Percentiles rank a stretch among this genome's conserved stretches.
phyloP scores from a whole-genome alignment of 2,329 filamentous ascomycete genomes.

The Thyridium curvatum region DNA sequence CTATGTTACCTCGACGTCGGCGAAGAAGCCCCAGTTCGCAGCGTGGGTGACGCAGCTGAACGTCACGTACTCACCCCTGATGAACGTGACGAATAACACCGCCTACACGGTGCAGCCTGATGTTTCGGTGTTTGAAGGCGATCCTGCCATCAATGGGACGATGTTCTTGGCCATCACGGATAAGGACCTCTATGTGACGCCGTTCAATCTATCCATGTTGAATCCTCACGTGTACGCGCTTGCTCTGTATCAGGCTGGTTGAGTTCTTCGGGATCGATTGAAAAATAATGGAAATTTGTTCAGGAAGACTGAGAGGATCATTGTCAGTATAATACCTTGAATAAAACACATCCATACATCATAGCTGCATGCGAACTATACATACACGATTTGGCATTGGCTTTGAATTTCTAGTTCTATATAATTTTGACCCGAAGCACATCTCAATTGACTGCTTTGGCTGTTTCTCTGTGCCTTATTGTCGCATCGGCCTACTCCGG shows the following conservation, averaged over 20 bases:
- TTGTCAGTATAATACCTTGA: too few species aligned
- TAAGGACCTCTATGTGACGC: conserved; percentile 58
- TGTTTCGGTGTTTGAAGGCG: conserved; percentile 57
- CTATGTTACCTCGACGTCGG: conserved; percentile 62
- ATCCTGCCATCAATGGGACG: conserved; percentile 68
- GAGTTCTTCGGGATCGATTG: conserved; percentile 19
- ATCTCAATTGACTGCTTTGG: too few species aligned
- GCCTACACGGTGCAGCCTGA: conserved; percentile 71
- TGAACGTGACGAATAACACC: conserved; percentile 39
- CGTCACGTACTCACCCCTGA: conserved; percentile 61
- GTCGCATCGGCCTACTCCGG: conserved; percentile 7
- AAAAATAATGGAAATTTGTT: too few species aligned
- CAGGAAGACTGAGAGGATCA: too few species aligned
- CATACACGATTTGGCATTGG: too few species aligned
- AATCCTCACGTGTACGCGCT: conserved; percentile 74
- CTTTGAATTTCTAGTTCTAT: too few species aligned
- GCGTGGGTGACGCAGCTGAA: conserved; percentile 75
- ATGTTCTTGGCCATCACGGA: conserved; percentile 77
- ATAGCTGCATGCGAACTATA: too few species aligned
- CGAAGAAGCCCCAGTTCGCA: conserved; percentile 57
- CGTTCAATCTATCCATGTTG: conserved; percentile 68
- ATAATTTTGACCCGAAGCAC: too few species aligned
- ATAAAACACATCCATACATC: too few species aligned
- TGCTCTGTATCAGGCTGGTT: conserved; percentile 73
- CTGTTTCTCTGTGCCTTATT: too few species aligned